A percentile compares a stretch with the other conserved stretches of the same genome.
phyloP scores from a whole-genome alignment of 2,329 filamentous ascomycete species.

The Pseudopyricularia cyperi region DNA sequence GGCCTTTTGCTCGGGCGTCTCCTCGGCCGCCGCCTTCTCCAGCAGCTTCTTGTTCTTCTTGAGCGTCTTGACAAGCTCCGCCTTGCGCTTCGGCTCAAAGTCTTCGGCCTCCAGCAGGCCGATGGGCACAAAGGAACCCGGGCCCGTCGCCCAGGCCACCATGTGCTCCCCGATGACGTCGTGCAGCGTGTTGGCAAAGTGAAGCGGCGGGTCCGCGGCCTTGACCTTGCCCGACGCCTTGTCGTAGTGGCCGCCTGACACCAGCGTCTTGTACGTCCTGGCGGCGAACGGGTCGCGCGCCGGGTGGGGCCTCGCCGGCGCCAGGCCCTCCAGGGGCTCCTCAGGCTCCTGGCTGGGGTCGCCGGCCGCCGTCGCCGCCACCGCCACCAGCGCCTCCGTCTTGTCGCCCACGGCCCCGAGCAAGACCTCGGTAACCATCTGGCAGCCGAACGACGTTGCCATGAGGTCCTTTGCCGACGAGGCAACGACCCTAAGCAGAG shows the following conservation, averaged over 20 bases:
- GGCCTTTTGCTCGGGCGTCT: slow-evolving; percentile 38
- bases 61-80: slow-evolving; percentile 55
- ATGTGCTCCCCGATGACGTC: slow-evolving; percentile 63
- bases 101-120: slow-evolving; percentile 59
- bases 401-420: slow-evolving; percentile 68
- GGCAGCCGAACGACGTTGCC: slow-evolving; percentile 69
- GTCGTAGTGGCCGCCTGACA: slow-evolving; percentile 81
- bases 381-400: slow-evolving; percentile 55
- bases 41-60: slow-evolving; percentile 62
- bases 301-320: slow-evolving; percentile 36
- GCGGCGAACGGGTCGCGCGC: slow-evolving; percentile 52
- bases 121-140: slow-evolving; percentile 77
- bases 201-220: slow-evolving; percentile 60
- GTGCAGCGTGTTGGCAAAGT: slow-evolving; percentile 75
- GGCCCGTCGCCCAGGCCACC: slow-evolving; percentile 72
- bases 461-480: slow-evolving; percentile 55
- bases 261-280: slow-evolving; percentile 81
- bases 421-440: slow-evolving; percentile 73
- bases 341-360: slow-evolving; percentile 26
- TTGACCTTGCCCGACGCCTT: slow-evolving; percentile 56
- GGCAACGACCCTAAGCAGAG: slow-evolving; percentile 61
- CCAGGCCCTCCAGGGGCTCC: slow-evolving; percentile 22
- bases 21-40: slow-evolving; percentile 51
- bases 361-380: slow-evolving; percentile 49
- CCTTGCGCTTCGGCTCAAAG: slow-evolving; percentile 44